A percentile compares a stretch with the other conserved stretches of the same genome.
Evolutionary conservation across 2,329 filamentous ascomycete species (phyloP).

Genomic region (Calonectria leucothoes): DNA sequence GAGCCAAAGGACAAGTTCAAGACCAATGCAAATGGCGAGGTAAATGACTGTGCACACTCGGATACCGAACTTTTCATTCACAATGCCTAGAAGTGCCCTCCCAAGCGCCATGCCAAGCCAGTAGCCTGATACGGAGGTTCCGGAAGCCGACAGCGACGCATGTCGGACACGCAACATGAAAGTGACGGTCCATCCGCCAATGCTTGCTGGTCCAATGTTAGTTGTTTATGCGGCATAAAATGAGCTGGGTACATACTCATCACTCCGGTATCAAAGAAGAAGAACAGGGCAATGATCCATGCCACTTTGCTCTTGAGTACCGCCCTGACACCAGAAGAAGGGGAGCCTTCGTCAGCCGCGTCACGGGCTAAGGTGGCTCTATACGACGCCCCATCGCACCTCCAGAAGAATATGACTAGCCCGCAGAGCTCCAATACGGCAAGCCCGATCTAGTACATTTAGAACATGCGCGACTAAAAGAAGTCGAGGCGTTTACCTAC

Average conservation of each 20-base stretch:
- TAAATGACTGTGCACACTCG: slow-evolving; percentile 72
- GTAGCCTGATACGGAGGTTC: slow-evolving; percentile 82
- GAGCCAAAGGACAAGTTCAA: slow-evolving; percentile 84
- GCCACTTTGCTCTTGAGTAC: slow-evolving; percentile 1
- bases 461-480: background rate
- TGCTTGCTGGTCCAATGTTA: background rate
- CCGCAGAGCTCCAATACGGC: slow-evolving; percentile 10
- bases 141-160: slow-evolving; percentile 74
- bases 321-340: background rate
- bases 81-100: slow-evolving; percentile 76
- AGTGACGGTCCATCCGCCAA: slow-evolving; percentile 79
- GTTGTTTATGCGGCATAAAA: no score
- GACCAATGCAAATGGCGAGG: slow-evolving; percentile 70
- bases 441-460: background rate
- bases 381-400: background rate
- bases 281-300: slow-evolving; percentile 4
- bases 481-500: slow-evolving; percentile 66
- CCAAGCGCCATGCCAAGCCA: slow-evolving; percentile 85
- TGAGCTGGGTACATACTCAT: background rate
- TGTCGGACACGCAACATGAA: slow-evolving; percentile 84
- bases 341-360: background rate
- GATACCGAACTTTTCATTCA: slow-evolving; percentile 78
- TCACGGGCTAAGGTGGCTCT: background rate
- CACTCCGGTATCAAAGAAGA: background rate
- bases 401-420: background rate